phyloP scores from a whole-genome alignment of 2,329 filamentous ascomycete species.

The Endoconidiophora laricicola region DNA sequence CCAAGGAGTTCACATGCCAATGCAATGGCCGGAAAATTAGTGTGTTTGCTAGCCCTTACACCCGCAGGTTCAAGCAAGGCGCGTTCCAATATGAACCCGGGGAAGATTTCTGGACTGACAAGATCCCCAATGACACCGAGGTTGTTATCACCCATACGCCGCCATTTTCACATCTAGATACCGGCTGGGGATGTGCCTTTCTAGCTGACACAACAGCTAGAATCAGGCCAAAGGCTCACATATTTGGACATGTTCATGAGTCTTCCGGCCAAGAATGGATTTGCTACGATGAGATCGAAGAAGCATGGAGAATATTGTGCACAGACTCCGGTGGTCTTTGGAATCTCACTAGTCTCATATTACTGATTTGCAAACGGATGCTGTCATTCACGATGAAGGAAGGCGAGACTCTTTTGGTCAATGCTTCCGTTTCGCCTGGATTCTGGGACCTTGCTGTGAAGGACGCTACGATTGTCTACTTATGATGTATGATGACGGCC shows the following conservation, averaged over 20 bases:
- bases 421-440: slow-evolving; percentile 5
- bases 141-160: slow-evolving; percentile 26
- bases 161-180: slow-evolving; percentile 22
- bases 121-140: slow-evolving; percentile 18
- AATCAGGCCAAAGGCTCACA: slow-evolving; percentile 3
- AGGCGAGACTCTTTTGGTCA: slow-evolving; percentile 2
- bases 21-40: slow-evolving; percentile 5
- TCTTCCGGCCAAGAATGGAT: slow-evolving; percentile 52
- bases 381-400: no score
- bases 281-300: slow-evolving; percentile 60
- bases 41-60: slow-evolving; percentile 18
- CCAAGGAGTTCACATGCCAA: slow-evolving; percentile 43
- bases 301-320: slow-evolving; percentile 19
- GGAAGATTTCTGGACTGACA: slow-evolving; percentile 18
- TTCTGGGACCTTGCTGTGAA: slow-evolving; percentile 1
- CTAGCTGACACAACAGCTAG: slow-evolving; percentile 13
- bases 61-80: slow-evolving; percentile 22
- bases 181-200: slow-evolving; percentile 19
- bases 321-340: no score
- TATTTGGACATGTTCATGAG: slow-evolving; percentile 21
- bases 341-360: no score
- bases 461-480: not conserved
- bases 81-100: slow-evolving; percentile 25
- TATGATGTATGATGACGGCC: not conserved
- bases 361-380: no score